Percentiles rank a stretch among this genome's conserved stretches.
These are phyloP conservation scores for Yamadazyma nakazawae DNA, from an alignment of 805 yeast species.

Conservation along the genomic window DNA sequence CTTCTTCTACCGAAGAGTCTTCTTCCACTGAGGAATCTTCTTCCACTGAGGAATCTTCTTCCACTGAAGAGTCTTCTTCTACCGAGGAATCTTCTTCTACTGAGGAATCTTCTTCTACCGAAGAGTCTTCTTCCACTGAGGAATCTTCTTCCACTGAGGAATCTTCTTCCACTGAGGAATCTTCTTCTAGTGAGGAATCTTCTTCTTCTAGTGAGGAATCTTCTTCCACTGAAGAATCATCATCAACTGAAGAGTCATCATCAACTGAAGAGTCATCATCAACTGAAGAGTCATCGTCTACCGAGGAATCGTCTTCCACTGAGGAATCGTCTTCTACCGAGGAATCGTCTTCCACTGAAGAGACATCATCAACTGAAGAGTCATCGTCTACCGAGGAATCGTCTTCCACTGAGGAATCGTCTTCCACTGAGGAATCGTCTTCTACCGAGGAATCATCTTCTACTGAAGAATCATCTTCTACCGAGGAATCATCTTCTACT, in stretches of 20 bases:
- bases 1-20: conserved; percentile 1
- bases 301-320: background rate
- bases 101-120: no score
- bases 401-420: background rate
- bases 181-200: background rate
- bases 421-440: background rate
- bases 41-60: no score
- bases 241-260: background rate
- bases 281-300: background rate
- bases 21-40: no score
- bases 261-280: background rate
- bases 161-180: background rate
- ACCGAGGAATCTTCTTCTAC: background rate
- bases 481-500: background rate
- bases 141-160: no score
- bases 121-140: conserved; percentile 2
- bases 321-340: background rate
- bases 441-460: background rate
- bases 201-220: no score
- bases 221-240: background rate
- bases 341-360: conserved; percentile 1
- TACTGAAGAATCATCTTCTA: background rate
- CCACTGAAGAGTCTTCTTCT: background rate
- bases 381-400: conserved; percentile 2
- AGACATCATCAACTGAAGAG: background rate